Conservation (phyloP, 768 basidiomycete genomes). For the Leccinum incarnatum region DNA sequence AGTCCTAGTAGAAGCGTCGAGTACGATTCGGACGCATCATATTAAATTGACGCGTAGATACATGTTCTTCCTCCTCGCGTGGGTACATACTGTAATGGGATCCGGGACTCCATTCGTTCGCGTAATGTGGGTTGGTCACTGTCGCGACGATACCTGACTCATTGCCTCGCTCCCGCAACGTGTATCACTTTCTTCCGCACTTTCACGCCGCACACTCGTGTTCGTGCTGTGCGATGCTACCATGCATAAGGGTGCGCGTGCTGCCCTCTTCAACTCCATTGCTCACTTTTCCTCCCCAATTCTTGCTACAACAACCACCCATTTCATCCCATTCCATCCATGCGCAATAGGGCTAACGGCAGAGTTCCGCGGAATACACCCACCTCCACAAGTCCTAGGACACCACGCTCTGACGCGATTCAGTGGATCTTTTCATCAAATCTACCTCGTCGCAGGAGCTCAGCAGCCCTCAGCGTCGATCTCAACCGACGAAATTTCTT, state of each 20-base stretch:
- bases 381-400: constrained; percentile 24
- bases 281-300: constrained; percentile 9
- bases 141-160: constrained; percentile 2
- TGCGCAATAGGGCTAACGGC: constrained; percentile 26
- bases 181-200: constrained; percentile 19
- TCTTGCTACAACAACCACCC: constrained; percentile 7
- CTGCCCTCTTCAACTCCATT: constrained; percentile 18
- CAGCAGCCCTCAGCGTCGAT: constrained; percentile 57
- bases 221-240: constrained; percentile 25
- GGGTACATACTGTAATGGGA: background rate
- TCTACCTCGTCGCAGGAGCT: constrained; percentile 58
- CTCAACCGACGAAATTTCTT: constrained; percentile 71
- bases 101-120: background rate
- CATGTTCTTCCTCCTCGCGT: background rate
- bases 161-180: constrained; percentile 26
- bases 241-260: constrained; percentile 28
- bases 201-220: constrained; percentile 34
- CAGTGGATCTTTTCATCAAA: constrained; percentile 79
- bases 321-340: constrained; percentile 10
- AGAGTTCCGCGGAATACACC: constrained; percentile 27
- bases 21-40: constrained; percentile 20
- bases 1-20: constrained; percentile 9
- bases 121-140: constrained; percentile 6
- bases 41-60: constrained; percentile 7
- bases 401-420: constrained; percentile 41